These are phyloP conservation scores for Boletus bicolor DNA, from an alignment of 768 basidiomycete genomes.

Conservation along the genomic window DNA sequence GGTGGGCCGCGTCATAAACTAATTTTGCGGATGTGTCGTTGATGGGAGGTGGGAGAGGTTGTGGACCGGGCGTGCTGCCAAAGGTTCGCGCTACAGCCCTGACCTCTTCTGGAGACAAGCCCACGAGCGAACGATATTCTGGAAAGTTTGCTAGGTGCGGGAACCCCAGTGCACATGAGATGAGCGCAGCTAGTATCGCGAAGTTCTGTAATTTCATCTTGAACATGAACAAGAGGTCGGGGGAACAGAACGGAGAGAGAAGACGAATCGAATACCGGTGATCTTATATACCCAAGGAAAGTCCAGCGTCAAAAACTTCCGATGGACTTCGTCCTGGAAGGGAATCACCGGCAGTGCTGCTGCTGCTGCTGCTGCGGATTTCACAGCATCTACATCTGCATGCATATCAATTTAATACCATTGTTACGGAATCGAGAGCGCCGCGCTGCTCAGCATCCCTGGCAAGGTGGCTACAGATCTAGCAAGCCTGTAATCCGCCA, in stretches of 20 bases:
- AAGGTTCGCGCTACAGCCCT: slow-evolving; percentile 13
- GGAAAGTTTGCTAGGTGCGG: slow-evolving; percentile 16
- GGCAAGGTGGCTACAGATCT: background rate
- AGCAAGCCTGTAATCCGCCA: background rate
- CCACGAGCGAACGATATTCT: slow-evolving; percentile 21
- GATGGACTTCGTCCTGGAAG: background rate
- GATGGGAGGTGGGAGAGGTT: slow-evolving; percentile 20
- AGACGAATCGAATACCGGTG: background rate
- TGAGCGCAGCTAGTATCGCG: background rate
- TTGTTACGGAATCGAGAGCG: background rate
- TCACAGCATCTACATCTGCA: background rate
- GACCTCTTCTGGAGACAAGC: slow-evolving; percentile 17
- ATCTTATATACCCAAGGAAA: slow-evolving; percentile 1
- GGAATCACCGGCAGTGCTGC: background rate
- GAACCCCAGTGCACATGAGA: slow-evolving; percentile 10
- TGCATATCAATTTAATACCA: too few relatives aligned
- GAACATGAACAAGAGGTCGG: background rate
- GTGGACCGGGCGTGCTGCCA: slow-evolving; percentile 20
- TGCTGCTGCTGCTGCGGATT: background rate
- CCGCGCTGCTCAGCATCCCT: background rate
- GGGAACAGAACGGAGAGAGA: background rate
- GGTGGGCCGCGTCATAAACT: slow-evolving; percentile 20
- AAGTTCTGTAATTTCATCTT: slow-evolving; percentile 10
- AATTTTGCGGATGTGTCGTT: slow-evolving; percentile 25
- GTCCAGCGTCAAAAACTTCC: background rate